phyloP scores from a whole-genome alignment of 2,329 filamentous ascomycete genomes.

The Incumbomyces lentus region DNA sequence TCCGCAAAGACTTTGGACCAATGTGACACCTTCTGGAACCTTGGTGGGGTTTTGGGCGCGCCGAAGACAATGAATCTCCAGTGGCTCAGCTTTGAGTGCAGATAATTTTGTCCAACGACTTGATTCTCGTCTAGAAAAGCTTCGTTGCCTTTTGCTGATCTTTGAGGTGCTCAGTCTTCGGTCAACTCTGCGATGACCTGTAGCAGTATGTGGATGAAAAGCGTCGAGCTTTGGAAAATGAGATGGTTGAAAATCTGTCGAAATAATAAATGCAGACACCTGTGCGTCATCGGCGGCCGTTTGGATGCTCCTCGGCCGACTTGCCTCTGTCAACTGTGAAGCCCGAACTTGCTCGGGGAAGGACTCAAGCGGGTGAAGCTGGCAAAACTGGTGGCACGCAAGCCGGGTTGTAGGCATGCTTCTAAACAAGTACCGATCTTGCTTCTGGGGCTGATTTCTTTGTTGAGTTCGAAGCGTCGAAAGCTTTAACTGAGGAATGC shows the following conservation, averaged over 20 bases:
- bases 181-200: neutral
- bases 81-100: neutral
- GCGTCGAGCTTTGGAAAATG: neutral
- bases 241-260: conserved; percentile 1
- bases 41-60: neutral
- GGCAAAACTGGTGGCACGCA: too few relatives aligned
- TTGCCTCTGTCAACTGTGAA: neutral
- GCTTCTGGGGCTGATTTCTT: too few relatives aligned
- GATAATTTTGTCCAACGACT: neutral
- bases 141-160: neutral
- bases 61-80: neutral
- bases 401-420: too few relatives aligned
- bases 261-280: neutral
- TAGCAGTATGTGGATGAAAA: neutral
- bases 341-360: neutral
- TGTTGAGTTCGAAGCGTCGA: too few relatives aligned
- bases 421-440: too few relatives aligned
- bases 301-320: neutral
- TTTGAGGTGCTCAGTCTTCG: conserved; percentile 2
- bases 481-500: too few relatives aligned
- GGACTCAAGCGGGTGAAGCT: too few relatives aligned
- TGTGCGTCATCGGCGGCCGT: conserved; percentile 1
- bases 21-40: neutral
- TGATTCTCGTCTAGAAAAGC: neutral
- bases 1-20: neutral